Evolutionary conservation across 768 basidiomycete species (phyloP), one percentile per base, ranked within the genome.

Genomic region (Leccinum subtestaceum): DNA sequence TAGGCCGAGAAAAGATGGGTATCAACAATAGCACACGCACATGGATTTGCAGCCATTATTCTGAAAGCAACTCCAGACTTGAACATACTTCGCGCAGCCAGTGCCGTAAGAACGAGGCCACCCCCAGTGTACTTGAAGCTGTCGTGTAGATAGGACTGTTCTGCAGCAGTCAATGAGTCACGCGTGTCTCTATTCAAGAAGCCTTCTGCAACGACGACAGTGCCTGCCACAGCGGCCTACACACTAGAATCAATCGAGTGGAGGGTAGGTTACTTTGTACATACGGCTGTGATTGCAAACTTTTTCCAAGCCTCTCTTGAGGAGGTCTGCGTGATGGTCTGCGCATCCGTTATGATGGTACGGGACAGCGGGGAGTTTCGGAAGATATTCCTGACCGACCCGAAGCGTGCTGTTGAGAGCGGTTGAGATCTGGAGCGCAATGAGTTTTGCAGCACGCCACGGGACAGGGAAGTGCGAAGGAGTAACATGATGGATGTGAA

Each of bases 101-200:
- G 69, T 1, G 93, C 92, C 1, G 91, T 93, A 36, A 93, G 72
- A 2, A 78, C 78, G 25, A 95, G 83, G 1, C 93, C 93, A 50
- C 81, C 88, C 11, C 88, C 93, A 6, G 92, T 91, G 65, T 93
- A 95, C 67, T 83, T 85, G 80, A 93, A 94, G 57, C 82, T 87
- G 40, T 87, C 84, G 65, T 94, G 83, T 4, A 94, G 77, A 67
- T 89, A 84, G 11, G 82, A 82, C 57, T 79, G 84, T 72, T 94
- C 91, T 0, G 79, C 77, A 0, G 71, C 56, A 40, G 84, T 82
- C 27, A 93, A 77, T 4, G 82, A 74, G 47, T 88, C 90, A 43
- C 89, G 80, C 0, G 89, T 93, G 62, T 93, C 90, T 59, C 91
- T 81, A 67, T 94, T 94, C 66, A 94, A 75, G 38, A 88, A 76